phyloP scores from a whole-genome alignment of 164 flowering plant genomes.

The Malania oleifera region DNA sequence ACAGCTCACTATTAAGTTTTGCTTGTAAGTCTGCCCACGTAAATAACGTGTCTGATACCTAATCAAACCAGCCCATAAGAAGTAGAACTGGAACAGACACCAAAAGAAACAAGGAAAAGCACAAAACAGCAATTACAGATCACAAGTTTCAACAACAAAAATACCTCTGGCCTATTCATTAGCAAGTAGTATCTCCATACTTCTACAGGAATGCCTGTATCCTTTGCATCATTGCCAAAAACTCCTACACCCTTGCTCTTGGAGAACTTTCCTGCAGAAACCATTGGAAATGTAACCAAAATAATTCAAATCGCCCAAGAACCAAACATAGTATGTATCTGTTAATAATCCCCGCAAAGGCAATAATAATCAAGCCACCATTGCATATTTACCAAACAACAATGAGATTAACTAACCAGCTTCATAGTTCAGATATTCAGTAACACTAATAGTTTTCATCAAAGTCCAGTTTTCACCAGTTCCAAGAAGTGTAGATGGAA shows the following conservation, averaged over 20 bases:
- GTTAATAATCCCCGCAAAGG: too few relatives aligned
- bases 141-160: background rate
- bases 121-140: background rate
- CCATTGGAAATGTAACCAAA: background rate
- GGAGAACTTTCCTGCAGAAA: constrained; percentile 44
- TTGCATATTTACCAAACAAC: background rate
- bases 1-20: constrained; percentile 78
- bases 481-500: constrained; percentile 87
- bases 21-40: constrained; percentile 93
- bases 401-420: constrained; percentile 39
- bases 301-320: background rate
- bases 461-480: constrained; percentile 90
- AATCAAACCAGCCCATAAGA: too few relatives aligned
- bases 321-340: background rate
- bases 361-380: background rate
- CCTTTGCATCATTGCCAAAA: constrained; percentile 94
- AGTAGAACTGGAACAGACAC: background rate
- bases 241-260: constrained; percentile 93
- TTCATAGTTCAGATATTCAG: constrained; percentile 91
- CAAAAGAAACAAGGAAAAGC: background rate
- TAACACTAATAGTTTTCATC: constrained; percentile 92
- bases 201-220: constrained; percentile 86
- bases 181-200: constrained; percentile 96
- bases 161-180: constrained; percentile 92
- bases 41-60: constrained; percentile 73